Evolutionary conservation across 345 rosid species (phyloP), one percentile per base, ranked within the genome.

Genomic region (Nasturtium officinale): DNA sequence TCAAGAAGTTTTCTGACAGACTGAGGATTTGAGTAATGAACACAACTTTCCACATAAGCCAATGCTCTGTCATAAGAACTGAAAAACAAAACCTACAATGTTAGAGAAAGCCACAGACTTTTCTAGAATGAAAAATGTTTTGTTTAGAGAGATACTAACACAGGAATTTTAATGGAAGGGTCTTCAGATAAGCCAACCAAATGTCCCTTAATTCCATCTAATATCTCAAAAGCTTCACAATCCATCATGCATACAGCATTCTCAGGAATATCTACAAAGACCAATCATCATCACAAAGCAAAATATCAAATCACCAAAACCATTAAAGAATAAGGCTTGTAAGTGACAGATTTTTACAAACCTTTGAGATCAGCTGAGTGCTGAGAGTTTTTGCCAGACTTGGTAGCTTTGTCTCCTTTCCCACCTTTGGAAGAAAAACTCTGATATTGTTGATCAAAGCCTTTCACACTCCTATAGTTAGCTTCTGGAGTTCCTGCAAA

Each of bases 181-280:
- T 95, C 99, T 75, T 67, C 85, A 29, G 96, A 95, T 48, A 95
- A 70, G 51, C 77, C 71, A 80, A 78, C 85, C 84, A 95, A 84
- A 72, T 88, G 93, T 48, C 83, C 97, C 82, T 91, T 96, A 77
- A 91, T 80, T 47, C 86, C 90, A 76, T 85, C 81, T 47, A 95
- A 83, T 65, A 87, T 73, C 64, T 76, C 63, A 65, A 89, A 82
- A 72, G 93, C 97, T 80, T 95, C 99, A 80, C 93, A 84, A 62
- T 95, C 91, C 96, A 88, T 88, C 76, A 95, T 7, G 80, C 93
- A 91, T 78, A 80, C 80, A 48, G 84, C 87, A 77, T 81, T 79
- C 73, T 80, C 82, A n/a, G 93, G 96, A 77, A 95, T 89, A 57
- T 95, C 99, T 91, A 81, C 65, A 65, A 59, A 71, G 33, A 38